Percentiles rank a stretch among this genome's conserved stretches.
Evolutionary conservation across 495 filamentous ascomycete genomes (phyloP).

Genomic region (Cercophora sp.): DNA sequence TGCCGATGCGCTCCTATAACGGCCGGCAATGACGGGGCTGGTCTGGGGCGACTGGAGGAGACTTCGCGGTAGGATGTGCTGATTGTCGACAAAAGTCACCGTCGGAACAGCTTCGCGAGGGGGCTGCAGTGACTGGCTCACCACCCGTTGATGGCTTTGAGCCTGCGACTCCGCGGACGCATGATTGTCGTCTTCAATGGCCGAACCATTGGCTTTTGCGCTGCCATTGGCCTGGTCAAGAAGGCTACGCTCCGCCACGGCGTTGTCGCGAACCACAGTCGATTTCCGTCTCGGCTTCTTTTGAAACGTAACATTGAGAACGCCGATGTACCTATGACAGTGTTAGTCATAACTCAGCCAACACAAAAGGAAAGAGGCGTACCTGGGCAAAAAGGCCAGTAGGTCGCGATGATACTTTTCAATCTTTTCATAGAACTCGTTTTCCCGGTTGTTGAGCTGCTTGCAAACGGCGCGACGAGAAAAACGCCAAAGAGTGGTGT

Average conservation of each 20-base stretch:
- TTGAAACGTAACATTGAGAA: constrained; percentile 93
- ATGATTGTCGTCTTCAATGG: constrained; percentile 6
- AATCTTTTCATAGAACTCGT: constrained; percentile 96
- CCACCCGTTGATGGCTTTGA: constrained; percentile 51
- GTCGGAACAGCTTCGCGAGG: constrained; percentile 63
- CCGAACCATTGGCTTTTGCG: constrained; percentile 16
- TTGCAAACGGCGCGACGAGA: constrained; percentile 95
- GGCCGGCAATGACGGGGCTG: constrained; percentile 16
- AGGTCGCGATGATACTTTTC: constrained; percentile 86
- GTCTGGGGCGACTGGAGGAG: constrained; percentile 49
- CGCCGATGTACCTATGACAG: constrained; percentile 81
- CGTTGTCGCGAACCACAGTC: constrained; percentile 42
- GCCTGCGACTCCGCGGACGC: constrained; percentile 2
- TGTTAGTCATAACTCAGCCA: background rate
- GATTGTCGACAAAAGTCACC: constrained; percentile 91
- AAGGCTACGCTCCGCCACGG: constrained; percentile 16
- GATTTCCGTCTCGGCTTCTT: constrained; percentile 72
- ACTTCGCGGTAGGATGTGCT: constrained; percentile 88
- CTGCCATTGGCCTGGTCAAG: constrained; percentile 9
- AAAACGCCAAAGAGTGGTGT: constrained; percentile 94
- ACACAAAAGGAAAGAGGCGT: constrained; percentile 35
- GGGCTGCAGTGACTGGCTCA: constrained; percentile 70
- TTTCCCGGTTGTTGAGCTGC: constrained; percentile 93
- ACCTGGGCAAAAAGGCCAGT: constrained; percentile 89
- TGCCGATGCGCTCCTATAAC: constrained; percentile 37